phyloP scores from a whole-genome alignment of 192 early-diverging fungal genomes.

The Rhizophagus sp. region DNA sequence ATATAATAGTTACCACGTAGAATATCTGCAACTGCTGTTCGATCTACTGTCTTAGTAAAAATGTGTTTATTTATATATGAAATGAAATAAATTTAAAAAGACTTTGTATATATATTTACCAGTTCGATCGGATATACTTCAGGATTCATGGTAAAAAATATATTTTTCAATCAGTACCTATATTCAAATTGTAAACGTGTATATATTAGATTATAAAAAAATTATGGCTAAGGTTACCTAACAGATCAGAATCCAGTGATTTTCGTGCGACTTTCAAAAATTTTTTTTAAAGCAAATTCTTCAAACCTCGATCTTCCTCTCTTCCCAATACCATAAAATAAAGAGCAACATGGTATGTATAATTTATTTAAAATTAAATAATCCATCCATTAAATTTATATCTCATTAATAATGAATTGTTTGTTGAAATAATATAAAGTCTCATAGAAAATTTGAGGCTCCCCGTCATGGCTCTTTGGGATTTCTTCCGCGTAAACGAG shows the following conservation, averaged over 20 bases:
- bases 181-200: no score
- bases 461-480: constrained; percentile 89
- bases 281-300: neutral
- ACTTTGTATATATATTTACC: constrained; percentile 24
- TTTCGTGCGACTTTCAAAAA: neutral
- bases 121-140: constrained; percentile 40
- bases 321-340: neutral
- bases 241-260: neutral
- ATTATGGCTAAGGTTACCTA: no score
- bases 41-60: constrained; percentile 36
- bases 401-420: neutral
- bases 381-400: neutral
- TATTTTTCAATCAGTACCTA: no score
- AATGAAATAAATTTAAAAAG: neutral
- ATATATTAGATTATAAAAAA: no score
- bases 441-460: constrained; percentile 97
- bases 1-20: constrained; percentile 36
- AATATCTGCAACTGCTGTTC: constrained; percentile 36
- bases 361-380: neutral
- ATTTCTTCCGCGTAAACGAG: constrained; percentile 88
- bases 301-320: neutral
- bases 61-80: neutral
- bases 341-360: neutral
- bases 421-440: constrained; percentile 40
- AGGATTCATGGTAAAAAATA: constrained; percentile 10